phyloP scores from a whole-genome alignment of 2,329 filamentous ascomycete genomes.

The Dactylellina leptospora region DNA sequence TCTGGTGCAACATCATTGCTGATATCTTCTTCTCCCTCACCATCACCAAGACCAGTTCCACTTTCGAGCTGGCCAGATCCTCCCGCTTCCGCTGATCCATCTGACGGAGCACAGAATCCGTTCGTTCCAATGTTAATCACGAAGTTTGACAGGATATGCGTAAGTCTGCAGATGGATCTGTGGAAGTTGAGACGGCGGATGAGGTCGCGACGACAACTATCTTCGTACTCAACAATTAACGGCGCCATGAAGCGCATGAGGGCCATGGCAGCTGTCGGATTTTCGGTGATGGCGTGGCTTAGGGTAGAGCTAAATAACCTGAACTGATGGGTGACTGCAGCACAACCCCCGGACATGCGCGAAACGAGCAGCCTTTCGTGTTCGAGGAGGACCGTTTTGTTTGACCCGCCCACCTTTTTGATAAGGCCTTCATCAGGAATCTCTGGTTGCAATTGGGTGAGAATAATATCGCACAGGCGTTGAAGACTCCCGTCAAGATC shows the following conservation, averaged over 20 bases:
- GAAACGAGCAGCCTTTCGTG: conserved; percentile 32
- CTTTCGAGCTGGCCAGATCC: conserved; percentile 72
- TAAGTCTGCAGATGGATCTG: conserved; percentile 74
- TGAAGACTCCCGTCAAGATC: conserved; percentile 15
- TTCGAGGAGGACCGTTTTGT: conserved; percentile 31
- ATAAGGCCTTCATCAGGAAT: neutral
- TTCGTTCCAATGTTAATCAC: conserved; percentile 82
- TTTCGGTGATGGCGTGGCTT: conserved; percentile 4
- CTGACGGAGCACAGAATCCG: conserved; percentile 90
- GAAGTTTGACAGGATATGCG: conserved; percentile 76
- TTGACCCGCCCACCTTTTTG: conserved; percentile 18
- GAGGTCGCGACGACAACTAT: conserved; percentile 69
- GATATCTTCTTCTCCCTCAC: conserved; percentile 94
- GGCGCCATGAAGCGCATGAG: conserved; percentile 67
- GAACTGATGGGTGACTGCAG: conserved; percentile 7
- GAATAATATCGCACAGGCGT: conserved; percentile 33
- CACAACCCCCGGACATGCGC: neutral
- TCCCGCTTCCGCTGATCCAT: conserved; percentile 74
- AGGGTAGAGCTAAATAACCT: conserved; percentile 14
- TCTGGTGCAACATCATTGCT: conserved; percentile 96
- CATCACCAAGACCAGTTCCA: conserved; percentile 92
- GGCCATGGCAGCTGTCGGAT: conserved; percentile 5
- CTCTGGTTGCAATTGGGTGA: conserved; percentile 34
- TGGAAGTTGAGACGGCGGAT: conserved; percentile 72
- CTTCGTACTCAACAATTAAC: conserved; percentile 76